Base-by-base conservation (phyloP, 1,284 basidiomycete genomes). In the Thelephora terrestris region DNA sequence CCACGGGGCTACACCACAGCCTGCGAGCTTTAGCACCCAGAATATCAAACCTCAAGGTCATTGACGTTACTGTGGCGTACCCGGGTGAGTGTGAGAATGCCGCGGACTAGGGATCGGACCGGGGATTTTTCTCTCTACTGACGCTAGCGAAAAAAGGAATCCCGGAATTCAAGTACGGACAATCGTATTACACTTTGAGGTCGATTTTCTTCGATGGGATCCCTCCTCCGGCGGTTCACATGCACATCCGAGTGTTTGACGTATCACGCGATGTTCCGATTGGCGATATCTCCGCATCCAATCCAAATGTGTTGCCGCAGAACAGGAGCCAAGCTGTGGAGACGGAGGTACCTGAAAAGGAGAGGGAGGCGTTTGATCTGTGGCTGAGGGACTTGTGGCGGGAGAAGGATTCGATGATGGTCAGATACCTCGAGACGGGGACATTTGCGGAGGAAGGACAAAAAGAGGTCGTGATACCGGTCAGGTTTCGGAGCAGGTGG, bases 31-130 rank as follows among this genome's bases (percentile, higher is more conserved):
- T 98, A 7, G 73, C 81, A 7, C 83, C 88, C 17, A 76, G 85
- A 46, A 76, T 95, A 38, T 83, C 85, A 18, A 76, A 77, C 51
- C 71, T 98, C 52, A 78, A 84, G 57, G 67, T 99, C 17, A 70
- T 97, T n/a, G 92, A 95, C 60, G 69, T 93, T 40, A 96, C 94
- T 0, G 76, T 94, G 53, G 78, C 86, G 17, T 97, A 97, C 65
- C 91, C 93, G 48, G 93, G 92, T 71, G 62, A 56, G 66, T 48
- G 32, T 9, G 39, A 21, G 37, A 37, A 17, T 7, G 25, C 39
- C 27, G n/a, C 24, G 43, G 46, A 12, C 9, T 21, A 21, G 36
- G 3, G 18, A 18, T 24, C 40, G 40, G 45, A 32, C 20, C 6
- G 10, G 23, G 12, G 36, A 9, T 36, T 47, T 43, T 40, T 47